These are phyloP conservation scores for Phytophthora palmivora DNA, from an alignment of 352 stramenopile species.

Conservation along the genomic window DNA sequence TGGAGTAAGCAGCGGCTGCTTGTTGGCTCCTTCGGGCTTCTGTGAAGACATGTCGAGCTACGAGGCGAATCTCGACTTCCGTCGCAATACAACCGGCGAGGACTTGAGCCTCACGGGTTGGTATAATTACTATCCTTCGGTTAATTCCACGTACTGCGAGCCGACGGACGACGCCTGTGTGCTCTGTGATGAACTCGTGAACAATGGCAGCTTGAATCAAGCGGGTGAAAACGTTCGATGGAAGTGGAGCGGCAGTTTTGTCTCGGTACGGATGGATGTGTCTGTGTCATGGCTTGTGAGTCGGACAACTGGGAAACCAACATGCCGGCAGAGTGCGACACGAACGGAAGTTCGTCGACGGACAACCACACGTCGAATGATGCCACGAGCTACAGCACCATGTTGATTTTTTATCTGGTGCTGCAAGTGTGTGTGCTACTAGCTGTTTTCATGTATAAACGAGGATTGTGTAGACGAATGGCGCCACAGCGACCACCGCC, in stretches of 20 bases:
- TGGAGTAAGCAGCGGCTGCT: constrained; percentile 47
- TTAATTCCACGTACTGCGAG: constrained; percentile 74
- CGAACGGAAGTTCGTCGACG: constrained; percentile 20
- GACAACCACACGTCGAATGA: constrained; percentile 14
- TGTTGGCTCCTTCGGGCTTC: constrained; percentile 61
- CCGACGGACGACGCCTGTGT: constrained; percentile 55
- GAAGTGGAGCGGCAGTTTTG: constrained; percentile 64
- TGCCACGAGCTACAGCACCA: constrained; percentile 53
- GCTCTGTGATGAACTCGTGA: constrained; percentile 51
- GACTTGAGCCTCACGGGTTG: constrained; percentile 41
- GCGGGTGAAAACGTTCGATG: constrained; percentile 41
- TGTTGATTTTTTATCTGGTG: constrained; percentile 75
- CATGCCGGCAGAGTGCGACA: constrained; percentile 56
- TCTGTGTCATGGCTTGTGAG: constrained; percentile 74
- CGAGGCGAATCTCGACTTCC: constrained; percentile 57
- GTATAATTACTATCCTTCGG: constrained; percentile 75
- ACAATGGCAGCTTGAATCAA: constrained; percentile 33
- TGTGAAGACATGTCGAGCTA: constrained; percentile 68
- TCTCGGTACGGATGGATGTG: constrained; percentile 55
- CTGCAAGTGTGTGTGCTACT: constrained; percentile 71
- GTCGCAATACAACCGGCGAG: constrained; percentile 52
- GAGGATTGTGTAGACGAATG: constrained; percentile 44
- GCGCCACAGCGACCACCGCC: constrained; percentile 19
- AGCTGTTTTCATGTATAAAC: constrained; percentile 65
- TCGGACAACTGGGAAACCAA: constrained; percentile 57